Evolutionary conservation across 768 basidiomycete species (phyloP), one percentile per base, ranked within the genome.

Genomic region (Coprinopsis sp.): DNA sequence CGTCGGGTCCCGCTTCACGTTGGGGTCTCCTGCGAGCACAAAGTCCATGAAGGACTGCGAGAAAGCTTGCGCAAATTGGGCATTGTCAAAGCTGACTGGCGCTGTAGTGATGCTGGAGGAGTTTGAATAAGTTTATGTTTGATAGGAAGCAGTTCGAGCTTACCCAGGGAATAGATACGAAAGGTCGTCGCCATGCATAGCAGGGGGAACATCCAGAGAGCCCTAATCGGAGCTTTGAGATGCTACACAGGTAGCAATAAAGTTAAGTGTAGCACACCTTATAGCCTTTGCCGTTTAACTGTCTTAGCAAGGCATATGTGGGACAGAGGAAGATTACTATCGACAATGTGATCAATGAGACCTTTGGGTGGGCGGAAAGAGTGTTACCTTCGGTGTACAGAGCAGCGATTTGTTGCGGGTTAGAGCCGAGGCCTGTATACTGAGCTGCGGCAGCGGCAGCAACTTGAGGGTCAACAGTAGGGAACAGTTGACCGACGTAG

Each of bases 301-400:
- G 64, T 13, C 51, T 51, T 27, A 71, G 44, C 18, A 72, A 29
- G 39, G 53, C 67, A 47, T 74, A 74, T 0, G 70, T 68, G 0
- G 74, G 74, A 47, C 74, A 77, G 18, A 66, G 62, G 38, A 76
- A 70, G 36, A 74, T 72, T 7, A 71, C 74, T 68, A 42, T 12
- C 23, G 31, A 14, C 3, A 7, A 14, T 21, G 7, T 14, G 16
- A 27, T 24, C 22, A 8, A 27, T 12, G 19, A 18, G 27, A 22
- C 22, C 16, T 11, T 6, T 14, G 6, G 3, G 2, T 13, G 11
- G 18, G 19, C 37, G 18, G 8, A n/a, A 1, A 4, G 7, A 41
- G 24, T 18, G 51, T 46, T 29, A 44, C 48, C 53, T 13, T 46
- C 43, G 34, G 38, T 44, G 22, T 51, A 41, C 18, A 33, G 38